phyloP scores from a whole-genome alignment of 768 basidiomycete genomes.

The Boletus vermiculosoides region DNA sequence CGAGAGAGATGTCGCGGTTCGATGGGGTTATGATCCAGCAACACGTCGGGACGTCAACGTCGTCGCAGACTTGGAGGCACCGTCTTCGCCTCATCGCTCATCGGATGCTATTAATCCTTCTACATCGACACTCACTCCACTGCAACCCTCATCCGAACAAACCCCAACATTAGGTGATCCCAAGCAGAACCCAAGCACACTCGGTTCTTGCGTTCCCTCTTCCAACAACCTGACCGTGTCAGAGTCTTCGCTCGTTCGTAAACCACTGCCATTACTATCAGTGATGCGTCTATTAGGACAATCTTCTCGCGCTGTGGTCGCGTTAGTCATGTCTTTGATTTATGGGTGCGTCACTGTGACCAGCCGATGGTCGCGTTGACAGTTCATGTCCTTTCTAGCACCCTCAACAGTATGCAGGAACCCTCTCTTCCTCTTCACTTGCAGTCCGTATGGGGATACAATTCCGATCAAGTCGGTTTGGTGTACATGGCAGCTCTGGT shows the following conservation, averaged over 20 bases:
- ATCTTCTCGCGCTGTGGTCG: conserved; percentile 49
- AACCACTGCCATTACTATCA: conserved; percentile 38
- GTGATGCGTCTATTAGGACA: conserved; percentile 43
- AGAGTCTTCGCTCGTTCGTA: conserved; percentile 15
- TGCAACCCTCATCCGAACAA: neutral
- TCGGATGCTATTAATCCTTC: neutral
- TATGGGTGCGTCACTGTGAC: conserved; percentile 47
- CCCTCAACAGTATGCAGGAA: conserved; percentile 50
- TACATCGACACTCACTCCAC: neutral
- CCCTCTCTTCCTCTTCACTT: conserved; percentile 58
- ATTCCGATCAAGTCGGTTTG: conserved; percentile 57
- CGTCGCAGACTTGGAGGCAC: conserved; percentile 7
- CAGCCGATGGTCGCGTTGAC: neutral
- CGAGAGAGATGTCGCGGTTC: conserved; percentile 50
- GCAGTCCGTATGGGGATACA: conserved; percentile 46
- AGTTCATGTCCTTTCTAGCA: conserved; percentile 30
- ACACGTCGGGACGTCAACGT: conserved; percentile 11
- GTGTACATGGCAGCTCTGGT: conserved; percentile 64
- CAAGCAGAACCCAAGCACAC: neutral
- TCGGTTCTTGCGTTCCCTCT: neutral
- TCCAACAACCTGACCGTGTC: neutral
- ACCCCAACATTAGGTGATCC: neutral
- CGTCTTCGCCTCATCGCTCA: neutral
- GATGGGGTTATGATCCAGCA: conserved; percentile 47
- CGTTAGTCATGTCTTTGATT: conserved; percentile 44